Percentiles rank a stretch among this genome's conserved stretches.
These are phyloP conservation scores for Arthrobotrys entomopaga DNA, from an alignment of 2,329 filamentous ascomycete species.

Conservation along the genomic window DNA sequence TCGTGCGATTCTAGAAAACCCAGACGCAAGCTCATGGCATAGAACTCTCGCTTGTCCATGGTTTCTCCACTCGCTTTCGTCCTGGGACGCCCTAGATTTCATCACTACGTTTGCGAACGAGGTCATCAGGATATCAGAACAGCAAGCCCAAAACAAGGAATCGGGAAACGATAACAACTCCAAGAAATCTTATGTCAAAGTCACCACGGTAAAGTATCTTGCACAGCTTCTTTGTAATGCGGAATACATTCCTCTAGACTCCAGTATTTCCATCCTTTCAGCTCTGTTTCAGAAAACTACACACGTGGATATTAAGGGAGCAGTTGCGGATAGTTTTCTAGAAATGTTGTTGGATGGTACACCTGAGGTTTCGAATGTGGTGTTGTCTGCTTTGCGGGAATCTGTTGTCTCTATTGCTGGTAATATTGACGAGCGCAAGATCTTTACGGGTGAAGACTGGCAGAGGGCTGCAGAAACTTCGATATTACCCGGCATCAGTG, in stretches of 20 bases:
- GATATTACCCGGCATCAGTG: background rate
- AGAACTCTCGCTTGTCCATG: background rate
- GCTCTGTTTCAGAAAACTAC: background rate
- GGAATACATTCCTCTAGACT: background rate
- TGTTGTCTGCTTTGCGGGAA: background rate
- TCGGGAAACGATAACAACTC: no score
- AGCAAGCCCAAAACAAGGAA: conserved; percentile 3
- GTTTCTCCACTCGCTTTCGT: background rate
- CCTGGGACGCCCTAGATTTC: background rate
- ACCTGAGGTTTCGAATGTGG: background rate
- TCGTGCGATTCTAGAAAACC: conserved; percentile 4
- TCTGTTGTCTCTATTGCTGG: conserved; percentile 15
- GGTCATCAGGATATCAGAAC: conserved; percentile 8
- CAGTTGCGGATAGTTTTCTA: conserved; percentile 8
- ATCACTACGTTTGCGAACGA: background rate
- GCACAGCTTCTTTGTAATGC: conserved; percentile 1
- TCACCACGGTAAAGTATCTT: conserved; percentile 28
- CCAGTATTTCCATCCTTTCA: conserved; percentile 3
- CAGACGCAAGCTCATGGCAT: conserved; percentile 29
- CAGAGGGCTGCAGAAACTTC: background rate
- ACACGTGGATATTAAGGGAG: conserved; percentile 19
- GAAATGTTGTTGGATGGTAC: background rate
- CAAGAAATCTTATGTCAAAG: conserved; percentile 13
- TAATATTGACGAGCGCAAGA: conserved; percentile 10
- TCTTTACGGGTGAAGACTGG: conserved; percentile 10